Base-by-base conservation (phyloP, 2,329 filamentous ascomycete species). In the Dissoconium aciculare region DNA sequence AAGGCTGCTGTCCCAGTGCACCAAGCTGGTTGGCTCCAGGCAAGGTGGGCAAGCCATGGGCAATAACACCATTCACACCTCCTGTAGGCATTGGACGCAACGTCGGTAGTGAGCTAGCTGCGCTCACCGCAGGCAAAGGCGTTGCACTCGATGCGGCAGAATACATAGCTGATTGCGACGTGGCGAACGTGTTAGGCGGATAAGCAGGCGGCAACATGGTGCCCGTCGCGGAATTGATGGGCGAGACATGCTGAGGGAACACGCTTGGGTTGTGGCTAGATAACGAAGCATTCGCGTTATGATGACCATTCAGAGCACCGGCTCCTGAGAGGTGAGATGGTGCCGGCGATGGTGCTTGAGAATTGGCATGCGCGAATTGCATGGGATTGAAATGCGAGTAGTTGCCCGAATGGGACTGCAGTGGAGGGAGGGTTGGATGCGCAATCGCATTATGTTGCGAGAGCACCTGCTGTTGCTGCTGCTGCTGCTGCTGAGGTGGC, bases 1-100 rank as follows among this genome's bases (percentile, higher is more conserved):
- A 44, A 11, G 50, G 40, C 32, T 54, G 51, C 15, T 52, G 49
- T n/a, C 44, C 44, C 15, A 47, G 34, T 17, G 47, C 43, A 5
- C 37, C 37, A 17, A 50, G 33, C 33, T 48, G 42, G 17, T 38
- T 44, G 24, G 43, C 39, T 33, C 36, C 42, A 4, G 42, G 42
- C 23, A 53, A 58, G 44, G 45, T 60, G 45, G 42, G 58, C 39
- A 53, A 40, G 19, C 45, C 44, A 15, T 42, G 42, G 40, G 36
- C 43, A 23, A n/a, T 8, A 23, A n/a, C n/a, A 39, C 31, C 43
- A 30, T 42, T 56, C 30, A 61, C 46, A 27, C 57, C 56, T 24
- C 56, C 53, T 3, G 54, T 50, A 5, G 53, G 53, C 53, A 56
- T 56, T 13, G 54, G 54, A 16, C 58, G 52, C 23, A 59, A 43